Evolutionary conservation across 2,329 filamentous ascomycete genomes (phyloP).

Genomic region (Fusarium tuaranense): DNA sequence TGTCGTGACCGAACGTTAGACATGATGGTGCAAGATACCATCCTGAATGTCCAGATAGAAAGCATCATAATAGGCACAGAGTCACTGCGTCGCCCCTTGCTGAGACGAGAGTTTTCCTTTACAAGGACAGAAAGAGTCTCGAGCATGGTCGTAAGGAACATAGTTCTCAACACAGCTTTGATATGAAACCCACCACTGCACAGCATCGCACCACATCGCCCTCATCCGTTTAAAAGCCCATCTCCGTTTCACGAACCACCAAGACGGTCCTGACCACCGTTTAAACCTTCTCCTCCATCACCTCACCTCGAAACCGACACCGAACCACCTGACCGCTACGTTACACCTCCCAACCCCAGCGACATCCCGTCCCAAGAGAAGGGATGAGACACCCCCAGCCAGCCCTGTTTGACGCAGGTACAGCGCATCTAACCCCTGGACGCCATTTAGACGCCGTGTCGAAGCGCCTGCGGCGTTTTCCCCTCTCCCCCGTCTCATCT

Average conservation of each 20-base stretch:
- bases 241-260: neutral
- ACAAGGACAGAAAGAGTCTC: neutral
- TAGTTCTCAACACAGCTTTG: neutral
- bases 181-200: neutral
- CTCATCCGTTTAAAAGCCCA: neutral
- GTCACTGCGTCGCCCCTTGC: too few species aligned
- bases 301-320: neutral
- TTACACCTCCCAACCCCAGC: conserved; percentile 2
- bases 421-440: conserved; percentile 1
- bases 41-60: neutral
- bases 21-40: neutral
- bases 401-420: conserved; percentile 19
- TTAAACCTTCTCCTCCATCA: conserved; percentile 1
- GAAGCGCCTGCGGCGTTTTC: conserved; percentile 18
- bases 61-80: neutral
- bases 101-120: neutral
- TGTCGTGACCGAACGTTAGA: neutral
- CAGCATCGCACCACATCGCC: neutral
- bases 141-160: neutral
- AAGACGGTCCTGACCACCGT: conserved; percentile 15
- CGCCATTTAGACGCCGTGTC: conserved; percentile 21
- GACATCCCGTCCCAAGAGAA: conserved; percentile 7
- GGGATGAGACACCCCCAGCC: conserved; percentile 19
- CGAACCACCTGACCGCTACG: conserved; percentile 6
- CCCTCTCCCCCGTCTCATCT: conserved; percentile 23